These are phyloP conservation scores for Rhodotorula kratochvilovae DNA, from an alignment of 768 basidiomycete species.

Conservation along the genomic window DNA sequence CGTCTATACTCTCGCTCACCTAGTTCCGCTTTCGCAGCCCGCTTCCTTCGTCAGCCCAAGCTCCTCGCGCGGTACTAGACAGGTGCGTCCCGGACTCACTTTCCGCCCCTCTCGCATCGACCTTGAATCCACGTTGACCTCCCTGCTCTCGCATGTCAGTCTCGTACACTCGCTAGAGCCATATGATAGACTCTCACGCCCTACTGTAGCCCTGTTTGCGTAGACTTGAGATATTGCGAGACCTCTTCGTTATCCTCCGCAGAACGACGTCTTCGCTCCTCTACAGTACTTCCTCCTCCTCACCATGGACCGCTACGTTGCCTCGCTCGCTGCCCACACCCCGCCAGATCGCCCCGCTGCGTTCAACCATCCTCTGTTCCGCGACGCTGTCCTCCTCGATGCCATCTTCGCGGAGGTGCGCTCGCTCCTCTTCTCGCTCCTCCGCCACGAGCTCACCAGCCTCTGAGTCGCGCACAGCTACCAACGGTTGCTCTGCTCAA, in stretches of 20 bases:
- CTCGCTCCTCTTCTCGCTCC: neutral
- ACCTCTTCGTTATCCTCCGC: neutral
- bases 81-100: neutral
- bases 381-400: neutral
- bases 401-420: neutral
- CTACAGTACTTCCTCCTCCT: neutral
- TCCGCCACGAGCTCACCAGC: too few relatives aligned
- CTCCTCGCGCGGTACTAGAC: neutral
- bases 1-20: too few relatives aligned
- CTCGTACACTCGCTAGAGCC: too few relatives aligned
- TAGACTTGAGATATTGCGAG: neutral
- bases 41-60: constrained; percentile 6
- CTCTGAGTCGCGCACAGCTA: neutral
- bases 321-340: neutral
- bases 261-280: neutral
- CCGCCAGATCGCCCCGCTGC: neutral
- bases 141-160: too few relatives aligned
- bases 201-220: neutral
- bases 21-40: neutral
- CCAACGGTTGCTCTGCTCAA: neutral
- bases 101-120: neutral
- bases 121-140: too few relatives aligned
- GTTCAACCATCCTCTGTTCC: neutral
- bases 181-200: neutral
- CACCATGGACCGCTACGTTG: constrained; percentile 2